Base-by-base conservation (phyloP, 2,329 filamentous ascomycete species). In the Akanthomyces dipterigenus region DNA sequence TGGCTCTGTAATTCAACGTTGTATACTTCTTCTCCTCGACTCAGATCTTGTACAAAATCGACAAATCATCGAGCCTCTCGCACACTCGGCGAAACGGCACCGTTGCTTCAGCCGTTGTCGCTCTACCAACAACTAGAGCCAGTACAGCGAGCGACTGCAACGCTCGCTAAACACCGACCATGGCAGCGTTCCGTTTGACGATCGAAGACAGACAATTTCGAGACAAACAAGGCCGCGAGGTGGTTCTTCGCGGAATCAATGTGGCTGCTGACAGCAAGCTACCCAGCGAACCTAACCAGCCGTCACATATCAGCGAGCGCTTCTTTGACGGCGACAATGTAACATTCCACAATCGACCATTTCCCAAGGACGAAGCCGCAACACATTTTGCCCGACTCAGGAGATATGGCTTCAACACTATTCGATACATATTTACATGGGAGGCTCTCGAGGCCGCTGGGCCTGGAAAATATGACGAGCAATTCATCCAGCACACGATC, bases 341-440 rank as follows among this genome's bases (percentile, higher is more conserved):
- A 64, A 93, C 89, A 24, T 99, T 99, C 70, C 89, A 93, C 66
- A 84, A 87, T 63, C 84, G 93, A 2, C 95, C 95, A 0, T 99
- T 99, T 67, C 80, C 88, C 3, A 82, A 90, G 53, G 85, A 90
- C 55, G 91, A 97, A 66, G 91, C 95, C 1, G 88, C 91, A 68
- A 80, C 84, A 18, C 95, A 99, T 73, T 97, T 99, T 73, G 84
- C 90, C 14, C 84, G 93, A 48, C 76, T 99, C 65, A 90, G 88
- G 69, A 88, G 89, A 69, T 96, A 88, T 80, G 95, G 95, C 16
- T 99, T 96, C 81, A 99, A 98, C 74, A 93, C 91, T 0, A 93
- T 99, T 67, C 85, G 95, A 71, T 99, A 99, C 75, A 81, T 99
- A 67, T 99, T 98, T 72, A 98, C 95, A 0, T 99, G 95, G 95